Base-by-base conservation (phyloP, 2,329 filamentous ascomycete genomes). In the Fusarium humuli region DNA sequence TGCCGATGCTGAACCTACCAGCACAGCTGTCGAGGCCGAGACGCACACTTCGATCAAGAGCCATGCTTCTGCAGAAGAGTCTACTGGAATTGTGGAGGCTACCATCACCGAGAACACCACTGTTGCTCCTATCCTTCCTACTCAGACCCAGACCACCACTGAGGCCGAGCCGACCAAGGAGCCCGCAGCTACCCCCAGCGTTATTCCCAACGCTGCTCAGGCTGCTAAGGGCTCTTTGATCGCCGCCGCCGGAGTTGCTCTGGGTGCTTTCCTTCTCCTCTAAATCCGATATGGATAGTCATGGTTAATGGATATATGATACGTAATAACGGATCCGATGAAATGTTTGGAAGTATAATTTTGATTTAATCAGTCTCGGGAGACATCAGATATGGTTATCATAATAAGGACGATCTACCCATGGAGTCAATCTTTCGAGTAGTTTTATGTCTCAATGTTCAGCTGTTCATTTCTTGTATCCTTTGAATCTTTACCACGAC, bases 261-360 rank as follows among this genome's bases (percentile, higher is more conserved):
- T 72, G 13, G 69, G 65, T 12, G 69, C 37, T 1, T 46, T 72
- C 2, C 3, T 49, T 2, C 29, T 72, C 4, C 8, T 55, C 4
- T 68, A 12, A 44, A 16, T 18, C 2, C 10, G 13, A 34, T 12
- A 40, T 7, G 10, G 7, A 6, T 27, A 8, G 2, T 9, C 16
- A 37, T 52, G 22, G 9, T 13, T 20, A 7, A 23, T 44, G 16
- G 18, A n/a, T 25, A 6, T 20, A 14, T 20, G 7, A 23, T 27
- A 9, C 18, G 12, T 9, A 40, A 9, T 20, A n/a, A 14, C 14
- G 13, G 18, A 52, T 5, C n/a, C 6, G 2, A 27, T 16, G 22
- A 23, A 18, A 34, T 32, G 5, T 13, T 13, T 30, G 29, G 29
- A 32, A 30, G 5, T 23, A 14, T 23, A 30, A 23, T 49, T 23